These are phyloP conservation scores for Camelina sativa DNA, from an alignment of 345 rosid genomes.

Conservation along the genomic window DNA sequence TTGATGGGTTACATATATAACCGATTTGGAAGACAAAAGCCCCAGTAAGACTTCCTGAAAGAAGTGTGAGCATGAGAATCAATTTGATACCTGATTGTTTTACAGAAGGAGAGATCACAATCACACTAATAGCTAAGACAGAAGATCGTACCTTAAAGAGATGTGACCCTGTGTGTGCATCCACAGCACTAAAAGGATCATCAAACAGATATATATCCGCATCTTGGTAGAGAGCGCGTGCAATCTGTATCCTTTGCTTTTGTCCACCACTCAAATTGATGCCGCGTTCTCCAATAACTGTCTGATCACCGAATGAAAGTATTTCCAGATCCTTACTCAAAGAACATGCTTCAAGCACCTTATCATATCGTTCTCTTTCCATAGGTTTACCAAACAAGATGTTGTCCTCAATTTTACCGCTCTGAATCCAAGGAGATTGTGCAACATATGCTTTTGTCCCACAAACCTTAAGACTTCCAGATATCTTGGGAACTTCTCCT, in stretches of 20 bases:
- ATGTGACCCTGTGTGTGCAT: conserved; percentile 89
- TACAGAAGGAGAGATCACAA: background rate
- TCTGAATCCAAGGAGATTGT: conserved; percentile 93
- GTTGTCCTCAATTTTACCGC: conserved; percentile 80
- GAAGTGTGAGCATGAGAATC: conserved; percentile 16
- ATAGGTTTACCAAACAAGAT: conserved; percentile 76
- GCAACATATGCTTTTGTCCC: conserved; percentile 82
- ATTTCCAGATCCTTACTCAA: conserved; percentile 74
- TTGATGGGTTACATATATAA: conserved; percentile 85
- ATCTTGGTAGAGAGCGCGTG: conserved; percentile 88
- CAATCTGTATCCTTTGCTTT: conserved; percentile 83
- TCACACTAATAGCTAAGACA: conserved; percentile 2
- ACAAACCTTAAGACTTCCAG: conserved; percentile 62
- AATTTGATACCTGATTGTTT: background rate
- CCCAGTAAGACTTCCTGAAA: conserved; percentile 70
- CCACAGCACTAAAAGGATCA: conserved; percentile 93
- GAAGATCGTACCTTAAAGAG: conserved; percentile 64
- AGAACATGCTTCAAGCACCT: conserved; percentile 71
- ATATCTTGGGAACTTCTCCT: conserved; percentile 69
- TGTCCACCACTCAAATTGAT: conserved; percentile 91
- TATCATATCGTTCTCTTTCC: conserved; percentile 67
- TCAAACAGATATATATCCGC: conserved; percentile 83
- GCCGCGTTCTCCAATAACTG: conserved; percentile 84
- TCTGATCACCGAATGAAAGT: conserved; percentile 80
- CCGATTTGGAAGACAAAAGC: conserved; percentile 57